phyloP scores from a whole-genome alignment of 2,329 filamentous ascomycete genomes.

The Paraphaeosphaeria minitans region DNA sequence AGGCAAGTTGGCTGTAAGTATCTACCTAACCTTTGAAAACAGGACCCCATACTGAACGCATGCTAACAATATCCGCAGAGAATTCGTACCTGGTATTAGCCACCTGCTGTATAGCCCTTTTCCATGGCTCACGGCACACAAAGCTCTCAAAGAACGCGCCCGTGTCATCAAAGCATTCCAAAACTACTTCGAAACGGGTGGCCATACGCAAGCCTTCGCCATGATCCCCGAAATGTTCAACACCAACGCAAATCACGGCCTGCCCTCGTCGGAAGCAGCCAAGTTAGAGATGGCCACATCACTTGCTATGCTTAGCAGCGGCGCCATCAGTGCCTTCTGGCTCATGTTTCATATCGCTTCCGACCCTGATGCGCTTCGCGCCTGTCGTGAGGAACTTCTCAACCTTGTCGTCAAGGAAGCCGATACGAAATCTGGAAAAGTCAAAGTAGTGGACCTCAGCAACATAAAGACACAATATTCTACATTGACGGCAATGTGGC shows the following conservation, averaged over 20 bases:
- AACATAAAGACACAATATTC: slow-evolving; percentile 45
- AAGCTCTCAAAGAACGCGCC: slow-evolving; percentile 39
- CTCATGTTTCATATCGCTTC: slow-evolving; percentile 47
- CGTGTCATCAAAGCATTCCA: slow-evolving; percentile 44
- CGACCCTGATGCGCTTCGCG: slow-evolving; percentile 31
- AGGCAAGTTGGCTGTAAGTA: slow-evolving; percentile 45
- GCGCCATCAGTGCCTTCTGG: slow-evolving; percentile 50
- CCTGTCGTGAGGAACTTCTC: slow-evolving; percentile 40
- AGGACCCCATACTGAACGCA: not conserved
- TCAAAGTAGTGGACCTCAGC: slow-evolving; percentile 36
- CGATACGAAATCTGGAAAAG: not conserved
- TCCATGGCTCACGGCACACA: slow-evolving; percentile 37
- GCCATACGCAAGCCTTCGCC: slow-evolving; percentile 47
- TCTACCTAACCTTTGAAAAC: not conserved
- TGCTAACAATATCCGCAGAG: slow-evolving; percentile 23
- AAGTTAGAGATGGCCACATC: slow-evolving; percentile 50
- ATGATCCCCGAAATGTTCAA: slow-evolving; percentile 47
- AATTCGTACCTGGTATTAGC: slow-evolving; percentile 33
- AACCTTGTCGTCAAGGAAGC: slow-evolving; percentile 9
- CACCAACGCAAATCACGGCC: slow-evolving; percentile 33
- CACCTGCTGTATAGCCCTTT: slow-evolving; percentile 28
- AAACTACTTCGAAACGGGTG: slow-evolving; percentile 48
- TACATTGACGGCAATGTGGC: slow-evolving; percentile 48
- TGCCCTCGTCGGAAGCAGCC: slow-evolving; percentile 47
- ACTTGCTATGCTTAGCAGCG: slow-evolving; percentile 51